These are phyloP conservation scores for Psilocybe cyanescens DNA, from an alignment of 768 basidiomycete species.

Conservation along the genomic window DNA sequence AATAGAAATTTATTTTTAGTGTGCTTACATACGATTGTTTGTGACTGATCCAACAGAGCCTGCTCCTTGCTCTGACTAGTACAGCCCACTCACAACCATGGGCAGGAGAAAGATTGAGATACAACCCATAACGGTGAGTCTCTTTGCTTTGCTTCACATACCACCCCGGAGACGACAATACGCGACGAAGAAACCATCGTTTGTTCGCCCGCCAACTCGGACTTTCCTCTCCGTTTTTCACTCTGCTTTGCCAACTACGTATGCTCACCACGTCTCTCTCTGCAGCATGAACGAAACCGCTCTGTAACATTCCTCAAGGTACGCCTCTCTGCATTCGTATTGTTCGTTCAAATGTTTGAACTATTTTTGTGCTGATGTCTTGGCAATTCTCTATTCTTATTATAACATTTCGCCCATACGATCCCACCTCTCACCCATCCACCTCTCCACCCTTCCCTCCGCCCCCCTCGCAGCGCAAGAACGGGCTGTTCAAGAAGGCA, in stretches of 20 bases:
- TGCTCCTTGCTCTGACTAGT: too few species aligned
- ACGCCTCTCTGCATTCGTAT: constrained; percentile 10
- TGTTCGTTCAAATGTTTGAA: not conserved
- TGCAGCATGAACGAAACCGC: constrained; percentile 74
- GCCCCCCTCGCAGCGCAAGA: constrained; percentile 55
- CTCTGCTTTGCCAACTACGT: not conserved
- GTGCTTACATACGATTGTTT: too few species aligned
- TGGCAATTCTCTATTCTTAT: constrained; percentile 27
- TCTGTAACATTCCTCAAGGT: constrained; percentile 80
- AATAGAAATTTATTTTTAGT: too few species aligned
- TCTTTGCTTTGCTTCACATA: not conserved
- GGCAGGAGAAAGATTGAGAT: constrained; percentile 79
- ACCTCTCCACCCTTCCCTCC: constrained; percentile 1
- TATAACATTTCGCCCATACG: constrained; percentile 11
- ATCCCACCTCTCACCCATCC: constrained; percentile 2
- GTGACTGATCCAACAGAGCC: too few species aligned
- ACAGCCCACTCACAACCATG: constrained; percentile 35
- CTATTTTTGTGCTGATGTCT: constrained; percentile 32
- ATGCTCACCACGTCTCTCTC: not conserved
- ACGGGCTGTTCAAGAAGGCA: constrained; percentile 79
- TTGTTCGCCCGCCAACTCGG: not conserved
- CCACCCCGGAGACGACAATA: too few species aligned
- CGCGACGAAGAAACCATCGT: too few species aligned
- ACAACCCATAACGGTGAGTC: constrained; percentile 68
- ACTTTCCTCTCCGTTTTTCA: not conserved